Evolutionary conservation across 2,329 filamentous ascomycete species (phyloP).

Genomic region (Penicillium oxalicum): DNA sequence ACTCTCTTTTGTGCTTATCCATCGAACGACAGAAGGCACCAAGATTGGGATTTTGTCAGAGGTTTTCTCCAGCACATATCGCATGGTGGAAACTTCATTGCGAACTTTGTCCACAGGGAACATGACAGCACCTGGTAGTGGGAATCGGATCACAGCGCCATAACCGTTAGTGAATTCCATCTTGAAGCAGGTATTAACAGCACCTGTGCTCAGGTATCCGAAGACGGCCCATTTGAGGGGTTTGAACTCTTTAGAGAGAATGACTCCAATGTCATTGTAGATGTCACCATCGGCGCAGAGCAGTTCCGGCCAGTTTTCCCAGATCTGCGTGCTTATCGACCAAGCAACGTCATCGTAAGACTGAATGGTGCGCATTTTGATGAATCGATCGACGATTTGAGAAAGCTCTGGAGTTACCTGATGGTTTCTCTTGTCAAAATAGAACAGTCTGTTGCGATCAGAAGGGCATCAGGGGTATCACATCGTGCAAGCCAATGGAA

Average conservation of each 20-base stretch:
- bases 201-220: constrained; percentile 6
- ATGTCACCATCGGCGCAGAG: constrained; percentile 1
- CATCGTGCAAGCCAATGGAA: background rate
- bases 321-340: constrained; percentile 4
- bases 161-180: constrained; percentile 16
- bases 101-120: constrained; percentile 26
- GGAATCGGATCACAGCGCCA: constrained; percentile 16
- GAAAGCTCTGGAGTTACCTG: background rate
- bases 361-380: background rate
- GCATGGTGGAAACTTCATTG: constrained; percentile 17
- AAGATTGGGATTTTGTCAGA: constrained; percentile 16
- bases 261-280: constrained; percentile 8
- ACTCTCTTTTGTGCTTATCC: constrained; percentile 11
- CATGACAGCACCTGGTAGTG: constrained; percentile 14
- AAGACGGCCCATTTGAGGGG: background rate
- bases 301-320: constrained; percentile 4
- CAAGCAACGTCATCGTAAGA: constrained; percentile 7
- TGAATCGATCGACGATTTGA: background rate
- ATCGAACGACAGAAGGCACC: constrained; percentile 12
- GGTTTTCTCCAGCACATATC: constrained; percentile 12
- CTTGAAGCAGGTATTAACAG: constrained; percentile 19
- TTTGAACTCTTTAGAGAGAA: constrained; percentile 3
- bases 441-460: background rate
- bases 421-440: background rate
- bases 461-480: background rate